These are phyloP conservation scores for Monosporascus sp. DNA, from an alignment of 2,329 filamentous ascomycete genomes.

Conservation along the genomic window DNA sequence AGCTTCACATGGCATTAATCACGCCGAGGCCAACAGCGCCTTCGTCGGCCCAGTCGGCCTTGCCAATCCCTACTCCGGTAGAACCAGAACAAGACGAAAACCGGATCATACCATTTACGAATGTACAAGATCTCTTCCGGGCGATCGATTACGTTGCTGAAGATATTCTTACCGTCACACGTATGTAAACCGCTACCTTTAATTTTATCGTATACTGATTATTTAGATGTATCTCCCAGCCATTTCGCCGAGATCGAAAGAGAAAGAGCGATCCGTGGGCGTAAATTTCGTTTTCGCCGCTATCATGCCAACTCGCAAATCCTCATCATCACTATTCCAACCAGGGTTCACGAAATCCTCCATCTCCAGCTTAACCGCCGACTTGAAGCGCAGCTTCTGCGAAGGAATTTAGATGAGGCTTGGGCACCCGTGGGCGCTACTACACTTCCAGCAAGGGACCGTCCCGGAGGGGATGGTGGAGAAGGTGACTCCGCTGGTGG, in stretches of 20 bases:
- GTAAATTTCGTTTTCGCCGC: constrained; percentile 2
- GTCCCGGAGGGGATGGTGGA: constrained; percentile 1
- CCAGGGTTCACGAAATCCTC: neutral
- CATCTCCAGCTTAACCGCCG: neutral
- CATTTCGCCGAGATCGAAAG: neutral
- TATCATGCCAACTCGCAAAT: constrained; percentile 1
- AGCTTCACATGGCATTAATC: too few species aligned
- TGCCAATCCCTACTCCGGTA: too few species aligned
- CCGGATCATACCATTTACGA: too few species aligned
- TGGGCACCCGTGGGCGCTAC: neutral
- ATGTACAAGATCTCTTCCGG: too few species aligned
- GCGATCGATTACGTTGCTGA: neutral
- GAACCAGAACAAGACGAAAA: too few species aligned
- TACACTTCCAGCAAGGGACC: constrained; percentile 2
- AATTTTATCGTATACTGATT: neutral
- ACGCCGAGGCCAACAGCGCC: too few species aligned
- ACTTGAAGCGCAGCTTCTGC: neutral
- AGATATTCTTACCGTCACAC: neutral
- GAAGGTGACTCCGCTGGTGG: constrained; percentile 5
- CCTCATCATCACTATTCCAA: constrained; percentile 3
- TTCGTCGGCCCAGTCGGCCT: too few species aligned
- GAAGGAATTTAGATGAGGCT: neutral
- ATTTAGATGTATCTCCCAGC: neutral
- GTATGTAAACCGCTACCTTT: neutral
- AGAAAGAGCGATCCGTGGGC: neutral